A percentile compares a stretch with the other conserved stretches of the same genome.
phyloP scores from a whole-genome alignment of 345 rosid genomes.

The Brassica nigra region DNA sequence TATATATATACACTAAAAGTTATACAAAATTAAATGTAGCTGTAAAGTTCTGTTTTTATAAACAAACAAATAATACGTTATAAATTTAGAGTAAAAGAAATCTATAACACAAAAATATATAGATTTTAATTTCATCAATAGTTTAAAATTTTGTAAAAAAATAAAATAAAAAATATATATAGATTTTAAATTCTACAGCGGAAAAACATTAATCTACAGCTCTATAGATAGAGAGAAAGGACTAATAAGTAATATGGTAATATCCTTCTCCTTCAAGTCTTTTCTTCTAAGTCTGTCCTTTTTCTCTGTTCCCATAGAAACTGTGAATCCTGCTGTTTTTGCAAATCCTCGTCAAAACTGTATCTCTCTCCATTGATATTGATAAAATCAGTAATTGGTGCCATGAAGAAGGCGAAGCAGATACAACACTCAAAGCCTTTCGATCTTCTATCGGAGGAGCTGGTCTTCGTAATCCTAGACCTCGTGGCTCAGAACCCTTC shows the following conservation, averaged over 20 bases:
- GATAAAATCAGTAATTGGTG: neutral
- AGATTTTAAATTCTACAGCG: too few species aligned
- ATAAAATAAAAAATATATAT: too few species aligned
- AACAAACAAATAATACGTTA: too few species aligned
- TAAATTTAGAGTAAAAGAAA: too few species aligned
- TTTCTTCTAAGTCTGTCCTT: neutral
- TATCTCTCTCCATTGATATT: neutral
- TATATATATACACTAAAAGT: too few species aligned
- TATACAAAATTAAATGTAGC: too few species aligned
- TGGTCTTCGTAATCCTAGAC: slow-evolving; percentile 48
- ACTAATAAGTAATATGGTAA: neutral
- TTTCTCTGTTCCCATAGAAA: slow-evolving; percentile 21
- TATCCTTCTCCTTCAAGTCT: slow-evolving; percentile 6
- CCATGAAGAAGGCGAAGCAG: slow-evolving; percentile 34
- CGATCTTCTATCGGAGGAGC: slow-evolving; percentile 47
- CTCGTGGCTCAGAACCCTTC: slow-evolving; percentile 39
- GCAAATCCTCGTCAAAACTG: neutral
- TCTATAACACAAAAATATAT: too few species aligned
- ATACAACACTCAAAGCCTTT: slow-evolving; percentile 29
- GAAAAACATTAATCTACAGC: too few species aligned
- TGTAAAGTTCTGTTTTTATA: too few species aligned
- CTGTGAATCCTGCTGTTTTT: neutral
- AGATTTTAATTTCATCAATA: too few species aligned
- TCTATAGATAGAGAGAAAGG: neutral
- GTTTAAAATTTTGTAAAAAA: too few species aligned